Conservation (phyloP, 805 yeast species). For the Kazachstania taianensis region DNA sequence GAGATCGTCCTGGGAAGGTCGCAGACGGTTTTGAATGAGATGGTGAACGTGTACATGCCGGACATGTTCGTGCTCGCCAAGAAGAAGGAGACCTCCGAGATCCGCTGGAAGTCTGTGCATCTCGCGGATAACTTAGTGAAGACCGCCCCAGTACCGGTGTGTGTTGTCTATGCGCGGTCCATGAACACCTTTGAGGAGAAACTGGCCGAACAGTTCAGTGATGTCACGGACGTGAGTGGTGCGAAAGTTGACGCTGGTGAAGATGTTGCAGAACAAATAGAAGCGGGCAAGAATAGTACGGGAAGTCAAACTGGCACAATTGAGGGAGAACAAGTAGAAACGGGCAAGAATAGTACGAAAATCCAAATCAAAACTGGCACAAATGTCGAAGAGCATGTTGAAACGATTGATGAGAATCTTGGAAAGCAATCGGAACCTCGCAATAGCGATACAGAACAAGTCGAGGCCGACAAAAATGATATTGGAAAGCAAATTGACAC, state of each 20-base stretch:
- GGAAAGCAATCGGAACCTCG: too few species aligned
- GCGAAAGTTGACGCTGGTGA: background rate
- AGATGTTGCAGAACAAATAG: background rate
- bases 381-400: too few species aligned
- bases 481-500: too few species aligned
- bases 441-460: too few species aligned
- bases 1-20: constrained; percentile 27
- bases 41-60: constrained; percentile 27
- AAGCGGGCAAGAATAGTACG: background rate
- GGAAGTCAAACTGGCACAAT: background rate
- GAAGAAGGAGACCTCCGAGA: constrained; percentile 17
- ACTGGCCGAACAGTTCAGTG: constrained; percentile 4
- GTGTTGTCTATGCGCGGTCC: constrained; percentile 22
- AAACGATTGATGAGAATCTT: too few species aligned
- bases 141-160: constrained; percentile 23
- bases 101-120: constrained; percentile 19
- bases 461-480: too few species aligned
- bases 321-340: too few species aligned
- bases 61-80: constrained; percentile 23
- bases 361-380: too few species aligned
- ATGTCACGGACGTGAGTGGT: background rate
- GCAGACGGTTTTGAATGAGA: constrained; percentile 18
- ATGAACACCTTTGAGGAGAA: constrained; percentile 21
- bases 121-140: constrained; percentile 21
- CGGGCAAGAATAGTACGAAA: too few species aligned